phyloP scores from a whole-genome alignment of 306 rosid species.

The Sphenostylis stenocarpa region DNA sequence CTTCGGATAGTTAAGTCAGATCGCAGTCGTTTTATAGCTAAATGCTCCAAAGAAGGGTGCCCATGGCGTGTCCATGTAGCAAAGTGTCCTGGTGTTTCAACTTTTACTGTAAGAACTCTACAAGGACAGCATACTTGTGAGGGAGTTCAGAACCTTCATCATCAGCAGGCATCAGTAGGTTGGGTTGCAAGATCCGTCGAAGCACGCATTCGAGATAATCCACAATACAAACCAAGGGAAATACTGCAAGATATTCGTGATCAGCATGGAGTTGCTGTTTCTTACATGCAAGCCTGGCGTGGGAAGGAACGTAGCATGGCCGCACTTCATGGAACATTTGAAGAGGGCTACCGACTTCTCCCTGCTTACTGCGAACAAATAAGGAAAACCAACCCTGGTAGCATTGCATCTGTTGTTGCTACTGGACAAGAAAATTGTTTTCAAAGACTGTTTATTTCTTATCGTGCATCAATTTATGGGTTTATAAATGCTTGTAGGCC shows the following conservation, averaged over 20 bases:
- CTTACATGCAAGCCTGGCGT: slow-evolving; percentile 99
- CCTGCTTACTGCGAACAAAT: slow-evolving; percentile 93
- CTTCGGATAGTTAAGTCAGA: slow-evolving; percentile 97
- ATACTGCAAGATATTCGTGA: slow-evolving; percentile 93
- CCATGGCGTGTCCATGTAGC: slow-evolving; percentile 99
- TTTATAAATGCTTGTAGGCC: slow-evolving; percentile 97
- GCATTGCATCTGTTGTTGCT: slow-evolving; percentile 93
- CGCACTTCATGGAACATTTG: slow-evolving; percentile 98
- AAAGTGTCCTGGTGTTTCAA: slow-evolving; percentile 94
- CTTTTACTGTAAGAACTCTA: slow-evolving; percentile 89
- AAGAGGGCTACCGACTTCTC: slow-evolving; percentile 93
- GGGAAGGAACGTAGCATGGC: slow-evolving; percentile 99
- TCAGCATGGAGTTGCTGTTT: slow-evolving; percentile 97
- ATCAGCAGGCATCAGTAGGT: slow-evolving; percentile 99
- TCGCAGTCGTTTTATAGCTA: slow-evolving; percentile 97
- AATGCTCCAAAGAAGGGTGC: slow-evolving; percentile 99
- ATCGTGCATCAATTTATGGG: slow-evolving; percentile 91
- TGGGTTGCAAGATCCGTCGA: slow-evolving; percentile 99
- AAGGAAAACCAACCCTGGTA: slow-evolving; percentile 89
- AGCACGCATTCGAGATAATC: slow-evolving; percentile 90
- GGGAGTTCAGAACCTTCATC: slow-evolving; percentile 94
- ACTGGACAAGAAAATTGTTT: slow-evolving; percentile 90
- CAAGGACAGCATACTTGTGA: slow-evolving; percentile 95
- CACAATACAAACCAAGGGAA: slow-evolving; percentile 93
- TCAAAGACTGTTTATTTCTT: slow-evolving; percentile 83